Evolutionary conservation across 1,284 basidiomycete species (phyloP).

Genomic region (Ustilago trichophora): DNA sequence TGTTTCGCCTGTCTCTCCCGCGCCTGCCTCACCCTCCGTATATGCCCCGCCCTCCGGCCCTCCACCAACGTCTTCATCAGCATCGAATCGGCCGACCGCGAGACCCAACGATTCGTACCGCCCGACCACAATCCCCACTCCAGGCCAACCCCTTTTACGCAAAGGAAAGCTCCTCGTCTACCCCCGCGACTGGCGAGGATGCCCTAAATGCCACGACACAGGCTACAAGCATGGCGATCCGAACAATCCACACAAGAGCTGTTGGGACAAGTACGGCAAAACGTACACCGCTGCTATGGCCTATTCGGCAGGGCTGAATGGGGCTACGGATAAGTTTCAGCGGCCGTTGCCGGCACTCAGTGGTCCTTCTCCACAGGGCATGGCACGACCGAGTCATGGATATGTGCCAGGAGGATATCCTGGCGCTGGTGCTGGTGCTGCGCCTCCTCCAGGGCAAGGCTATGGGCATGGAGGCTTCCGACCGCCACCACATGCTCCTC

Average conservation of each 20-base stretch:
- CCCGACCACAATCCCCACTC: constrained; percentile 42
- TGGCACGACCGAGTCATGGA: constrained; percentile 27
- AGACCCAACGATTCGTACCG: constrained; percentile 25
- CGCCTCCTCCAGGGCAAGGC: background rate
- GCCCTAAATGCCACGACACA: constrained; percentile 48
- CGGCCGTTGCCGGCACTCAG: constrained; percentile 29
- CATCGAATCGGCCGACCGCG: constrained; percentile 1
- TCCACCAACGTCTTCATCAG: constrained; percentile 4
- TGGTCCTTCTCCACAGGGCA: background rate
- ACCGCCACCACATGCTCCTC: constrained; percentile 18
- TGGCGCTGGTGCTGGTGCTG: constrained; percentile 12
- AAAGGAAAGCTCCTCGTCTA: constrained; percentile 51
- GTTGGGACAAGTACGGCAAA: constrained; percentile 52
- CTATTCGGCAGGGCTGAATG: constrained; percentile 38
- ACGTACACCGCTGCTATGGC: constrained; percentile 36
- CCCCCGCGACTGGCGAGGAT: constrained; percentile 38
- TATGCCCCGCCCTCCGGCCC: constrained; percentile 24
- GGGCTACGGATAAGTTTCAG: constrained; percentile 19
- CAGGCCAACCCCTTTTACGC: constrained; percentile 41
- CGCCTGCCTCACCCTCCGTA: constrained; percentile 6
- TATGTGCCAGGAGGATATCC: constrained; percentile 35
- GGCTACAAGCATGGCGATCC: constrained; percentile 53
- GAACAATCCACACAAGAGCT: constrained; percentile 43
- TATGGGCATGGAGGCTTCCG: background rate
- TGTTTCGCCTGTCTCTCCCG: constrained; percentile 3